Percentiles rank a stretch among this genome's conserved stretches.
These are phyloP conservation scores for Vinca major DNA, from an alignment of 305 asterid genomes.

Conservation along the genomic window DNA sequence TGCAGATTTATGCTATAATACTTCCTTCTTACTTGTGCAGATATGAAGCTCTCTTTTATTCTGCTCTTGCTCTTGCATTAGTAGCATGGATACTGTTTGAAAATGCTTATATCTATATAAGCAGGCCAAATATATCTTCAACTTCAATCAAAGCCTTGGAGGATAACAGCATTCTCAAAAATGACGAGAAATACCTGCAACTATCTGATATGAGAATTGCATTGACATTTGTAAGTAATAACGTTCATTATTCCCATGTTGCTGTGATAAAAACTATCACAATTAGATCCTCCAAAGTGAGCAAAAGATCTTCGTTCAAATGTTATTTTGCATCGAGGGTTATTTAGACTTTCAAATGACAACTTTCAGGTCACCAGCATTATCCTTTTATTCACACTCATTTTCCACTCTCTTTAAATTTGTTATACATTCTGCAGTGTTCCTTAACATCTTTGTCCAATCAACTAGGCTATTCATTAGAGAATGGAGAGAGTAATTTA, in stretches of 20 bases:
- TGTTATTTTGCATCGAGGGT: background rate
- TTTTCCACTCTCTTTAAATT: background rate
- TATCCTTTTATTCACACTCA: background rate
- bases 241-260: background rate
- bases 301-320: background rate
- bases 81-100: constrained; percentile 89
- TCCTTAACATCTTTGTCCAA: background rate
- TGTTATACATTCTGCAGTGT: background rate
- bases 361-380: background rate
- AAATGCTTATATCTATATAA: constrained; percentile 46
- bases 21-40: constrained; percentile 34
- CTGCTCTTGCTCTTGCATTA: constrained; percentile 80
- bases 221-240: constrained; percentile 67
- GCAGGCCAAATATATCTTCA: constrained; percentile 36
- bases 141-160: constrained; percentile 30
- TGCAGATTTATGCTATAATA: constrained; percentile 7
- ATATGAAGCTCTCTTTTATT: constrained; percentile 87
- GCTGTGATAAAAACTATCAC: background rate
- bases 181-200: constrained; percentile 51
- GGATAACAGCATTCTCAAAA: constrained; percentile 34
- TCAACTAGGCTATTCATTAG: background rate
- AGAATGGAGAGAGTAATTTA: background rate
- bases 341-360: background rate
- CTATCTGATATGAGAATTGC: constrained; percentile 80
- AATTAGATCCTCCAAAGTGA: background rate